Base-by-base conservation (phyloP, 2,329 filamentous ascomycete species). In the Mycocentrospora acerina region DNA sequence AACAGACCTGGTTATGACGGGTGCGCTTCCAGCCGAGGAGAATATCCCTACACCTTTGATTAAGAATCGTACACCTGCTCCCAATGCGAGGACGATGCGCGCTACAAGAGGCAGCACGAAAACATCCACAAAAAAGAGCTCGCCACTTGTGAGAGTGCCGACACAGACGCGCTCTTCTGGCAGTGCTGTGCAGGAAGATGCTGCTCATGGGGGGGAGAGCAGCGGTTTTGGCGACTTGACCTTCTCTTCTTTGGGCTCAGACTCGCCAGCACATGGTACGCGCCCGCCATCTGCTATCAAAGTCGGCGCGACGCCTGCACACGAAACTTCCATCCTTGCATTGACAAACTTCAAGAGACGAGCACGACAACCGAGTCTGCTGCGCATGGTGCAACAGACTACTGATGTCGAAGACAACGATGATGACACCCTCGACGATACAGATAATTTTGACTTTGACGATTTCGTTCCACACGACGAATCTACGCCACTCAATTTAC, bases 401-500 rank as follows among this genome's bases (percentile, higher is more conserved):
- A 69, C 62, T 27, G 62, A 69, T 37, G 66, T 71, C 9, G 71
- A 78, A 15, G 74, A 78, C 22, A 66, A 69, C 13, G 24, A 69
- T 63, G 3, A 70, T 63, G 34, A 67, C 66, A 38, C 74, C 66
- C 48, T 78, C 66, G 53, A 78, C 64, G 32, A 72, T 60, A 55
- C 57, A 12, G 56, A 50, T 31, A 55, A 62, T 15, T 51, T 63
- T n/a, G 59, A 62, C 32, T 54, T 63, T 13, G 60, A 64, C 31
- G 59, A 63, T 50, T 84, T 80, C 56, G 75, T 71, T 35, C 83
- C 76, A 0, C 82, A 86, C 40, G 82, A 81, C 18, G 82, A 86
- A 66, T 84, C 82, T 12, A 88, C 85, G 6, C 83, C 84, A 3
- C 56, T 85, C 17, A 77, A 80, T 41, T 66, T 75, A 14, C 48